These are phyloP conservation scores for Pseudogymnoascus sp. DNA, from an alignment of 2,329 filamentous ascomycete species.

Conservation along the genomic window DNA sequence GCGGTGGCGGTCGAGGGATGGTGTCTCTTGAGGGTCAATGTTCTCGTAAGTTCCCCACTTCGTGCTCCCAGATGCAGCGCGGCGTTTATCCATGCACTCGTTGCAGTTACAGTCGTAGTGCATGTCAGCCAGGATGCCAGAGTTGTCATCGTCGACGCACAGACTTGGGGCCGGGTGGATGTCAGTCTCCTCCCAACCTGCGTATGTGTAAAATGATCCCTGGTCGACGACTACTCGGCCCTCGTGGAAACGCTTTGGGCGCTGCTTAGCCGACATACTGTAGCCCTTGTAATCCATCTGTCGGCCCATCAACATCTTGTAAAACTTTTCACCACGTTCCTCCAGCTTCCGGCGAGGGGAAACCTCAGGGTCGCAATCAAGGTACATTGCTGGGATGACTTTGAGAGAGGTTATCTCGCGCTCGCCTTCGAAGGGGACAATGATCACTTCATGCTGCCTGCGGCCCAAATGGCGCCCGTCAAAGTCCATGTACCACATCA, in stretches of 20 bases:
- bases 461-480: conserved; percentile 24
- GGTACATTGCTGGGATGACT: conserved; percentile 22
- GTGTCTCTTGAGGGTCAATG: conserved; percentile 18
- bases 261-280: conserved; percentile 19
- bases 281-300: conserved; percentile 23
- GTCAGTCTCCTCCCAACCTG: conserved; percentile 19
- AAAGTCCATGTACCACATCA: conserved; percentile 28
- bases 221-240: conserved; percentile 21
- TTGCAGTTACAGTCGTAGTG: conserved; percentile 19
- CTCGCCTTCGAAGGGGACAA: conserved; percentile 25
- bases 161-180: conserved; percentile 18
- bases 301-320: conserved; percentile 19
- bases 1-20: conserved; percentile 15
- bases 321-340: conserved; percentile 21
- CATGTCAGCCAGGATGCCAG: conserved; percentile 18
- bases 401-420: conserved; percentile 24
- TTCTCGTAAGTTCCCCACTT: conserved; percentile 21
- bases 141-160: conserved; percentile 19
- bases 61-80: conserved; percentile 18
- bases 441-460: conserved; percentile 20
- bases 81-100: conserved; percentile 17
- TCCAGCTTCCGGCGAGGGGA: conserved; percentile 16
- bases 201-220: conserved; percentile 19
- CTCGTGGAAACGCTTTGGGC: conserved; percentile 20
- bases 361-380: conserved; percentile 15